Percentiles rank a stretch among this genome's conserved stretches.
phyloP scores from a whole-genome alignment of 139 green algal species.

The Zygnema circumcarinatum region DNA sequence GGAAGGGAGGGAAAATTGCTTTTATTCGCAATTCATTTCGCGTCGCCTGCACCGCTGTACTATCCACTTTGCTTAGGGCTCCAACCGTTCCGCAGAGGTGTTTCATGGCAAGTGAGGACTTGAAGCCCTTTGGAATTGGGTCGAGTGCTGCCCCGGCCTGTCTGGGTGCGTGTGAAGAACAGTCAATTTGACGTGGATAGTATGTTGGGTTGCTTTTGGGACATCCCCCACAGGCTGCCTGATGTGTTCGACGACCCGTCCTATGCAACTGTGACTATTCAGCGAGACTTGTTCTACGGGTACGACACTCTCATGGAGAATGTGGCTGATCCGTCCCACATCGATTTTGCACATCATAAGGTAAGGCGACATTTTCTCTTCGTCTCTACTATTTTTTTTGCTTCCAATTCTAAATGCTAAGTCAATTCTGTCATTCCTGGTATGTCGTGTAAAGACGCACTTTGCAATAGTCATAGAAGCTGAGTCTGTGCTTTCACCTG shows the following conservation, averaged over 20 bases:
- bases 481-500: background rate
- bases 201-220: too few relatives aligned
- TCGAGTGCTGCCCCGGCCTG: too few relatives aligned
- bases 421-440: background rate
- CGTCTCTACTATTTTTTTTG: background rate
- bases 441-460: background rate
- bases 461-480: background rate
- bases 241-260: constrained; percentile 46
- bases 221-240: constrained; percentile 42
- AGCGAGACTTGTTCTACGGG: constrained; percentile 59
- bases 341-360: constrained; percentile 62
- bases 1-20: background rate
- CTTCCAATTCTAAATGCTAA: background rate
- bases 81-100: too few relatives aligned
- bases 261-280: constrained; percentile 47
- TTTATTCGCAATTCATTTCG: too few relatives aligned
- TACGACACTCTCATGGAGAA: constrained; percentile 65
- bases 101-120: too few relatives aligned
- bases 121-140: too few relatives aligned
- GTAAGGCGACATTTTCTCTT: background rate
- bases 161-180: too few relatives aligned
- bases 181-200: too few relatives aligned
- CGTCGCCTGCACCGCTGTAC: too few relatives aligned
- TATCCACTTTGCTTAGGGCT: too few relatives aligned
- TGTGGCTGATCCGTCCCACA: constrained; percentile 59